Evolutionary conservation across 257 asterid genomes (phyloP).

Genomic region (Salvia hispanica): DNA sequence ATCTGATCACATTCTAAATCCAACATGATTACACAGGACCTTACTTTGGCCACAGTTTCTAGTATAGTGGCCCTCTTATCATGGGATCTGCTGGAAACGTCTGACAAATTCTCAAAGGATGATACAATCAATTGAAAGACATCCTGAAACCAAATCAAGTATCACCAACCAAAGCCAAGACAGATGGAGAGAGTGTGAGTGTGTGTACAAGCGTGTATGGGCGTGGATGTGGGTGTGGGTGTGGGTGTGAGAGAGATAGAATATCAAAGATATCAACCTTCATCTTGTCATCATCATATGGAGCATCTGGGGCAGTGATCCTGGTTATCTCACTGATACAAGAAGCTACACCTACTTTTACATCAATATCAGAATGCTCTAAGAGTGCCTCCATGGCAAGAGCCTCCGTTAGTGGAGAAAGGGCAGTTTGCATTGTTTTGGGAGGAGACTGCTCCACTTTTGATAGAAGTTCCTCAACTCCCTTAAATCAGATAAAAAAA

Average conservation of each 20-base stretch:
- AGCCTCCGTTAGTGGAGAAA: slow-evolving; percentile 66
- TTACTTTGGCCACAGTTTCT: slow-evolving; percentile 94
- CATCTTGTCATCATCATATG: slow-evolving; percentile 93
- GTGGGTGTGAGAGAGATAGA: background rate
- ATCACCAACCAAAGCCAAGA: slow-evolving; percentile 30
- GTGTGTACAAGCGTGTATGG: background rate
- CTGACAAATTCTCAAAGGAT: slow-evolving; percentile 74
- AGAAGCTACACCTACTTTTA: slow-evolving; percentile 88
- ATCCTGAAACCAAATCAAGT: slow-evolving; percentile 55
- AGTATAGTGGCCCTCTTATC: slow-evolving; percentile 77
- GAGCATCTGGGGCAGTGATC: slow-evolving; percentile 98
- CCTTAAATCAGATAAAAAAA: slow-evolving; percentile 42
- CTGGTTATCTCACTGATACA: slow-evolving; percentile 96
- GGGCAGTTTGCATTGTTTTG: slow-evolving; percentile 68
- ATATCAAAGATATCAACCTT: slow-evolving; percentile 50
- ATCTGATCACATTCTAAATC: slow-evolving; percentile 92
- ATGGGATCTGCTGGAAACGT: slow-evolving; percentile 72
- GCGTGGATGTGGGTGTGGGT: no score
- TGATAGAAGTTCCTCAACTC: slow-evolving; percentile 59
- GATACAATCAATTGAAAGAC: slow-evolving; percentile 89
- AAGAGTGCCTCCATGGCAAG: slow-evolving; percentile 64
- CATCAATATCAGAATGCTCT: slow-evolving; percentile 77
- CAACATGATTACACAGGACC: slow-evolving; percentile 96
- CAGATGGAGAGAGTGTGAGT: background rate
- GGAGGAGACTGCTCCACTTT: slow-evolving; percentile 96